Percentiles rank a stretch among this genome's conserved stretches.
Evolutionary conservation across 1,284 basidiomycete genomes (phyloP).

Genomic region (Ustilago esculenta): DNA sequence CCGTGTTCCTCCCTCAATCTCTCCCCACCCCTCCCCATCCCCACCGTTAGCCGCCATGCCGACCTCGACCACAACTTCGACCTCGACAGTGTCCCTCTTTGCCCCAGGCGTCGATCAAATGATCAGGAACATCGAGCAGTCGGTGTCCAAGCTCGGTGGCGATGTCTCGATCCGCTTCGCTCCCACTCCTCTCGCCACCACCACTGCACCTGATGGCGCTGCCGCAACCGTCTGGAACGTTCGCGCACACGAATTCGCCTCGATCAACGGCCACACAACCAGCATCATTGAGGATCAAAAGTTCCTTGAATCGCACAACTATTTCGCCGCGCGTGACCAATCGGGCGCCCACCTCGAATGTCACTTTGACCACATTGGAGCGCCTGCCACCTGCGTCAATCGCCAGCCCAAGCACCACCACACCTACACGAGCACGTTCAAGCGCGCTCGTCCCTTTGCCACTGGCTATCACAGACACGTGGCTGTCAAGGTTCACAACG

Average conservation of each 20-base stretch:
- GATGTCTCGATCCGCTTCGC: conserved; percentile 20
- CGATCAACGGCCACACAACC: conserved; percentile 28
- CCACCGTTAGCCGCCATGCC: not conserved
- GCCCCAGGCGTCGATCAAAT: conserved; percentile 41
- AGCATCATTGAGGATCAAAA: conserved; percentile 24
- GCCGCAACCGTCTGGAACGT: conserved; percentile 46
- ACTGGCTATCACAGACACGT: conserved; percentile 33
- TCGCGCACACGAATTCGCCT: conserved; percentile 37
- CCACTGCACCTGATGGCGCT: conserved; percentile 34
- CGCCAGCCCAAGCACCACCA: conserved; percentile 23
- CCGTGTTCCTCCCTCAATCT: not conserved
- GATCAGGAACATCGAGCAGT: conserved; percentile 19
- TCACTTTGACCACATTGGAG: conserved; percentile 29
- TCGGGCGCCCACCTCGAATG: conserved; percentile 31
- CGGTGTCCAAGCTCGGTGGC: conserved; percentile 19
- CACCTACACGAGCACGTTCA: conserved; percentile 25
- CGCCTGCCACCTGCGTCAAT: conserved; percentile 31
- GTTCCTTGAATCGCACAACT: conserved; percentile 41
- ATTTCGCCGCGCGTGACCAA: conserved; percentile 25
- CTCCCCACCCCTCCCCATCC: not conserved
- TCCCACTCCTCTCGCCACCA: conserved; percentile 35
- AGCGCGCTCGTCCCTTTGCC: conserved; percentile 28
- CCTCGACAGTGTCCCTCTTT: conserved; percentile 30
- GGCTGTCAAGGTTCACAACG: conserved; percentile 5
- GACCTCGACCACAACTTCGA: conserved; percentile 1